Percentiles rank a stretch among this genome's conserved stretches.
phyloP scores from a whole-genome alignment of 805 yeast species.

The Kluyveromyces wickerhamii region DNA sequence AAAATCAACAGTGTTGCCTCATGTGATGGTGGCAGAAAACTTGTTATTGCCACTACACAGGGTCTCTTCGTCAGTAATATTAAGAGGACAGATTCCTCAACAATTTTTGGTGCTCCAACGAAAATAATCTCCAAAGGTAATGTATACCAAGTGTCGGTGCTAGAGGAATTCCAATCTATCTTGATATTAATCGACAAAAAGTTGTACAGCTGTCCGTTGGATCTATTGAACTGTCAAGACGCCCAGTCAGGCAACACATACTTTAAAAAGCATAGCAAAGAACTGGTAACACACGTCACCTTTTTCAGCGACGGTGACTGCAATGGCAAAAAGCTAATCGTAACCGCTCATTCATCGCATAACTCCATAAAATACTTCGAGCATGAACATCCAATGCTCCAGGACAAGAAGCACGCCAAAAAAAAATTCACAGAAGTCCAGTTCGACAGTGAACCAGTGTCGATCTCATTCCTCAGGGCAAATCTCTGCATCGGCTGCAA shows the following conservation, averaged over 20 bases:
- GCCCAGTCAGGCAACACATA: slow-evolving; percentile 33
- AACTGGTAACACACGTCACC: slow-evolving; percentile 77
- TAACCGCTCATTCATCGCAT: slow-evolving; percentile 79
- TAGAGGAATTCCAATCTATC: slow-evolving; percentile 83
- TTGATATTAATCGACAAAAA: slow-evolving; percentile 77
- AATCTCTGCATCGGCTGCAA: slow-evolving; percentile 93
- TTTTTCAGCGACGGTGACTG: slow-evolving; percentile 92
- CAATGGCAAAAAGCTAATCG: slow-evolving; percentile 77
- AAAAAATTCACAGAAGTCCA: slow-evolving; percentile 65
- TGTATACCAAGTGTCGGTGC: slow-evolving; percentile 81
- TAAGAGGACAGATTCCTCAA: slow-evolving; percentile 37
- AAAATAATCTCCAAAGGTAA: slow-evolving; percentile 66
- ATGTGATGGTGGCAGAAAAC: slow-evolving; percentile 87
- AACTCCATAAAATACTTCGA: slow-evolving; percentile 81
- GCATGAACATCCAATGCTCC: slow-evolving; percentile 66
- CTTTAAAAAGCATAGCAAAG: slow-evolving; percentile 57
- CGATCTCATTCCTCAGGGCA: slow-evolving; percentile 82
- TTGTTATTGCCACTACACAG: slow-evolving; percentile 83
- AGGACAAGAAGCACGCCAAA: slow-evolving; percentile 56
- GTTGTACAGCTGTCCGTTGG: slow-evolving; percentile 70
- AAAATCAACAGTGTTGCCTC: slow-evolving; percentile 88
- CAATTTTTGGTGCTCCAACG: slow-evolving; percentile 61
- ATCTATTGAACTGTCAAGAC: slow-evolving; percentile 37
- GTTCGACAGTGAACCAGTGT: slow-evolving; percentile 83
- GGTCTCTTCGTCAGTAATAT: slow-evolving; percentile 83